These are phyloP conservation scores for Dothiorella sarmentorum DNA, from an alignment of 2,329 filamentous ascomycete species.

Conservation along the genomic window DNA sequence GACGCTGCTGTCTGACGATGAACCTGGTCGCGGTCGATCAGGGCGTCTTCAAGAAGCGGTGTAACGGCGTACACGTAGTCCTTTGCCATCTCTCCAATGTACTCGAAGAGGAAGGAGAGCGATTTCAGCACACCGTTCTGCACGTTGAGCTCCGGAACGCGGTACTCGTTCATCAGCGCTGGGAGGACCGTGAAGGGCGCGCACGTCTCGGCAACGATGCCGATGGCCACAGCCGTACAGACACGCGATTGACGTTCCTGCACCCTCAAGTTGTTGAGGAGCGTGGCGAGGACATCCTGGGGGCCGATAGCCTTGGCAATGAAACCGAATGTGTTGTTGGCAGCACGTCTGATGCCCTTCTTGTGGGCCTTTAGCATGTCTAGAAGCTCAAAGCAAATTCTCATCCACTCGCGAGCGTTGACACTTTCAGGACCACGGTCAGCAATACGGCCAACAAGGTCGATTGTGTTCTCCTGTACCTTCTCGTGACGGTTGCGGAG, in stretches of 20 bases:
- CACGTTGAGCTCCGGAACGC: slow-evolving; percentile 95
- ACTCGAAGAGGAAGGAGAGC: slow-evolving; percentile 95
- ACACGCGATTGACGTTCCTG: slow-evolving; percentile 98
- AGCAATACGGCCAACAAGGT: slow-evolving; percentile 94
- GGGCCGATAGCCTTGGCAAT: slow-evolving; percentile 99
- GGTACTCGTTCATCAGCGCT: slow-evolving; percentile 98
- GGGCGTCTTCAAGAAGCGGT: slow-evolving; percentile 88
- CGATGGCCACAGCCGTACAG: slow-evolving; percentile 96
- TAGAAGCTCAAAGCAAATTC: slow-evolving; percentile 96
- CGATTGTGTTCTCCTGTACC: slow-evolving; percentile 98
- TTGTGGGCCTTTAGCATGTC: slow-evolving; percentile 99
- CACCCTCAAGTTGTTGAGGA: slow-evolving; percentile 94
- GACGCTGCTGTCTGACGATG: slow-evolving; percentile 94
- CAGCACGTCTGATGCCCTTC: slow-evolving; percentile 95
- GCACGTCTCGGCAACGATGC: slow-evolving; percentile 97
- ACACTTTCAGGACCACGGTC: slow-evolving; percentile 95
- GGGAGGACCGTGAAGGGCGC: slow-evolving; percentile 98
- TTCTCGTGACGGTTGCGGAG: slow-evolving; percentile 98
- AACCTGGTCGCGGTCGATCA: slow-evolving; percentile 97
- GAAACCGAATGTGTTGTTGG: slow-evolving; percentile 99
- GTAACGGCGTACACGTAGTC: slow-evolving; percentile 99
- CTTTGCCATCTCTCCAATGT: slow-evolving; percentile 99
- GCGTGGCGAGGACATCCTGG: slow-evolving; percentile 90
- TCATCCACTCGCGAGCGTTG: slow-evolving; percentile 98
- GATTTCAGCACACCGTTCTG: slow-evolving; percentile 98